A percentile compares a stretch with the other conserved stretches of the same genome.
Evolutionary conservation across 2,329 filamentous ascomycete genomes (phyloP).

Genomic region (Hymenoscyphus fructigenus): DNA sequence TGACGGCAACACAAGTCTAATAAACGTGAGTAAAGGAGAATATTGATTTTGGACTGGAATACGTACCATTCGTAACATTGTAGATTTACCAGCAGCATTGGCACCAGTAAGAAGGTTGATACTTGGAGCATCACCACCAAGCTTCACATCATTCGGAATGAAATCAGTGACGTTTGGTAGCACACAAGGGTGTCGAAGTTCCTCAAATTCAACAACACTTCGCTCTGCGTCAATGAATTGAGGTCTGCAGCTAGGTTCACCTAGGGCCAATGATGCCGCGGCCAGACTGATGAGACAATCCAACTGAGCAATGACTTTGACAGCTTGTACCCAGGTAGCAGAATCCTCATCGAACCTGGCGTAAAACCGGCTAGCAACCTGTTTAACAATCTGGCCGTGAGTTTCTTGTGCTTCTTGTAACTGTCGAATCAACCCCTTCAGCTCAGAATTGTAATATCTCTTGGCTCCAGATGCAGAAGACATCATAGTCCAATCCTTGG

Average conservation of each 20-base stretch:
- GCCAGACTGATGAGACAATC: slow-evolving; percentile 94
- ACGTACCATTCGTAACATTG: slow-evolving; percentile 85
- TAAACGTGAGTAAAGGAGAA: slow-evolving; percentile 18
- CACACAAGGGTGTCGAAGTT: slow-evolving; percentile 94
- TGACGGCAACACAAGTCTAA: slow-evolving; percentile 89
- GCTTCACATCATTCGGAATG: slow-evolving; percentile 89
- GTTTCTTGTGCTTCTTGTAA: slow-evolving; percentile 94
- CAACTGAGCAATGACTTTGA: slow-evolving; percentile 85
- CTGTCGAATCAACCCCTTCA: slow-evolving; percentile 78
- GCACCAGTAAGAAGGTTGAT: slow-evolving; percentile 92
- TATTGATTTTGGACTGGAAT: not conserved
- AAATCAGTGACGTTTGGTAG: slow-evolving; percentile 86
- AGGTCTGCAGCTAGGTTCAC: slow-evolving; percentile 84
- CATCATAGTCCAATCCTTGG: slow-evolving; percentile 92
- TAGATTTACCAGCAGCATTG: slow-evolving; percentile 97
- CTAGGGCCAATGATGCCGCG: slow-evolving; percentile 79
- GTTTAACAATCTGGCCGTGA: slow-evolving; percentile 86
- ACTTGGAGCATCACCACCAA: slow-evolving; percentile 78
- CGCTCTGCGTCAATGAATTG: slow-evolving; percentile 82
- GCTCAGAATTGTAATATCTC: slow-evolving; percentile 87
- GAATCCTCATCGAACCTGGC: slow-evolving; percentile 87
- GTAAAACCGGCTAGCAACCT: slow-evolving; percentile 81
- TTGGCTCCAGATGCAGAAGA: slow-evolving; percentile 88
- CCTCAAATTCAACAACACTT: slow-evolving; percentile 86
- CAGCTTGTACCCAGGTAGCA: slow-evolving; percentile 79